phyloP scores from a whole-genome alignment of 1,284 basidiomycete species.

The Puccinia triticina region DNA sequence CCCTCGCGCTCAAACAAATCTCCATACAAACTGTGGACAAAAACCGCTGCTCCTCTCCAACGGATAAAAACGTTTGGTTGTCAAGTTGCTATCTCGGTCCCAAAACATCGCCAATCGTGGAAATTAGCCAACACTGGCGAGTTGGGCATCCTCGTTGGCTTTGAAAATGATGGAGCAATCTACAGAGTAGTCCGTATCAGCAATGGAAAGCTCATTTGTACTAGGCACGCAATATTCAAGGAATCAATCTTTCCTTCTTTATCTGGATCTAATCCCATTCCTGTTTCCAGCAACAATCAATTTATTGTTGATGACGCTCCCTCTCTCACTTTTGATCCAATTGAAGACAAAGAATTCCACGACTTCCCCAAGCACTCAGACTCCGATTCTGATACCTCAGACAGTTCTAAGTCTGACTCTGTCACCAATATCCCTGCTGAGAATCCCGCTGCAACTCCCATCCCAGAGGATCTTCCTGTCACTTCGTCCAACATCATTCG shows the following conservation, averaged over 20 bases:
- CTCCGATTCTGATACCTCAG: no score
- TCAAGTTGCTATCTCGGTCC: neutral
- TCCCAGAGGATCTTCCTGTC: no score
- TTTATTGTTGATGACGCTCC: no score
- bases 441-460: no score
- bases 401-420: no score
- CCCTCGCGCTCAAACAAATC: neutral
- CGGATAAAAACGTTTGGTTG: neutral
- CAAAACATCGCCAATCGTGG: neutral
- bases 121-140: neutral
- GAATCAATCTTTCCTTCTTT: neutral
- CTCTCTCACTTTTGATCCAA: no score
- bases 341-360: no score
- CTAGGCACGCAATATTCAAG: neutral
- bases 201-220: neutral
- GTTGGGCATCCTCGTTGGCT: neutral
- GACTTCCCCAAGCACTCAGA: no score
- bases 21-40: neutral
- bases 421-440: no score
- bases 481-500: no score
- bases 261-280: no score
- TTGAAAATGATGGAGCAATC: neutral
- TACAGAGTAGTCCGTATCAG: neutral
- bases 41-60: neutral
- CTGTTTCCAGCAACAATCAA: no score